Evolutionary conservation across 257 asterid genomes (phyloP).

Genomic region (Solanum infundibuliforme): DNA sequence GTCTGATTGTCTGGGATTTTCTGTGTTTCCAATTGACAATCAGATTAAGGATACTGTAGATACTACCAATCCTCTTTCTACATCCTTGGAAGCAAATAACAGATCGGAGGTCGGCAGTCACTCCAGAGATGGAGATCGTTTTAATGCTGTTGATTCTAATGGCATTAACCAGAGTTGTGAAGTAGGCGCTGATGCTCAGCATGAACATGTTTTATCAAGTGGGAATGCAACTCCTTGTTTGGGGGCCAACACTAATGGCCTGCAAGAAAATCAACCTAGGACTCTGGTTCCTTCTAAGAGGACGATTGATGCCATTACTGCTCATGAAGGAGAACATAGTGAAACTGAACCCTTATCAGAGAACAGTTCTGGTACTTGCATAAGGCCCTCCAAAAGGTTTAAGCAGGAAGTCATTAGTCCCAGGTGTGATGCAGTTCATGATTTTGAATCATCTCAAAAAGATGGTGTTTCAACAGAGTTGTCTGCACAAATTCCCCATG

Average conservation of each 20-base stretch:
- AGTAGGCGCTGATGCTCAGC: background rate
- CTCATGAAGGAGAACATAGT: slow-evolving; percentile 10
- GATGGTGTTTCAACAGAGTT: slow-evolving; percentile 8
- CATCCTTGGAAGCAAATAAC: slow-evolving; percentile 40
- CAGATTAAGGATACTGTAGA: slow-evolving; percentile 51
- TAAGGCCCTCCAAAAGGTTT: slow-evolving; percentile 22
- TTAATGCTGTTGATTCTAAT: slow-evolving; percentile 5
- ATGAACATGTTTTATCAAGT: slow-evolving; percentile 1
- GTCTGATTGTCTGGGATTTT: background rate
- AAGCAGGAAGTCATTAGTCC: slow-evolving; percentile 19
- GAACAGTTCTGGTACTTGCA: slow-evolving; percentile 11
- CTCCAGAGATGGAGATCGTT: slow-evolving; percentile 6
- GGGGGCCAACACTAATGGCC: slow-evolving; percentile 6
- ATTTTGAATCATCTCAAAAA: slow-evolving; percentile 2
- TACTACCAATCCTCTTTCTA: slow-evolving; percentile 30
- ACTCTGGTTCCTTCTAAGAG: slow-evolving; percentile 20
- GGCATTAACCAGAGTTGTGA: slow-evolving; percentile 1
- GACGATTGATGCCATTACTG: slow-evolving; percentile 9
- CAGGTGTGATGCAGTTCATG: slow-evolving; percentile 2
- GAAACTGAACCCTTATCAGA: slow-evolving; percentile 5
- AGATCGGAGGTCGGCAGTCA: slow-evolving; percentile 26
- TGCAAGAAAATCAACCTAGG: slow-evolving; percentile 16
- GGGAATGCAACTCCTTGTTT: background rate
- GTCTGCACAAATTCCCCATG: background rate
- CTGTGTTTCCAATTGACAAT: background rate